Base-by-base conservation (phyloP, 2,329 filamentous ascomycete genomes). In the Bimuria novae-zelandiae region DNA sequence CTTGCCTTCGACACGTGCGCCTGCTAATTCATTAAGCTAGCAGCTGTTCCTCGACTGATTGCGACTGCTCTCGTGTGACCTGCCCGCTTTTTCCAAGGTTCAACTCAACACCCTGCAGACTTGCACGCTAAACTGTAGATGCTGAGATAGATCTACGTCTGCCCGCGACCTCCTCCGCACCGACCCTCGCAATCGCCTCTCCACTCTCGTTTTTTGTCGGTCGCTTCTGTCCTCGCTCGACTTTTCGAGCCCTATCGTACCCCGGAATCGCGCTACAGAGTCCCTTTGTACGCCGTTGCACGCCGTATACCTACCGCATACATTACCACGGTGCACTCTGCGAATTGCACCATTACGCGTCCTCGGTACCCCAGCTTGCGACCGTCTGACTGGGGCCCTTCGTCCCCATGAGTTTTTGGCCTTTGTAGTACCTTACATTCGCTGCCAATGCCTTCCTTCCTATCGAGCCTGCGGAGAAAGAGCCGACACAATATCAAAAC, bases 401-500 rank as follows among this genome's bases (percentile, higher is more conserved):
- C 32, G 43, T 11, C 25, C 23, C 32, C 45, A 55, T 55, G 53
- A 55, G 32, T n/a, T 29, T 14, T 29, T 29, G 11, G 22, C n/a
- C 29, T 17, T 37, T 40, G 16, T 43, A 35, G 32, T 19, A 19
- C 21, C 30, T 47, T 56, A 55, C 21, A 51, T 25, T 49, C 41
- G 55, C 47, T 35, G 44, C 56, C 52, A 40, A 79, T 79, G 77
- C 77, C 77, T 69, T 78, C 87, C 37, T 90, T 95, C 69, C 81
- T 94, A 65, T 90, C 85, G 74, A 86, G 88, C 68, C 76, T 96
- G 51, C 88, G 90, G 64, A 85, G 90, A 63, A 87, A 88, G 64
- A 94, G 89, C 51, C 87, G 82, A 72, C 83, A 86, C 55, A 92
- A 86, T 78, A 88, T 92, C 75, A 85, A 83, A 58, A 45, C 56